Conservation (phyloP, 108 stramenopile genomes). For the Fragilaria radians region DNA sequence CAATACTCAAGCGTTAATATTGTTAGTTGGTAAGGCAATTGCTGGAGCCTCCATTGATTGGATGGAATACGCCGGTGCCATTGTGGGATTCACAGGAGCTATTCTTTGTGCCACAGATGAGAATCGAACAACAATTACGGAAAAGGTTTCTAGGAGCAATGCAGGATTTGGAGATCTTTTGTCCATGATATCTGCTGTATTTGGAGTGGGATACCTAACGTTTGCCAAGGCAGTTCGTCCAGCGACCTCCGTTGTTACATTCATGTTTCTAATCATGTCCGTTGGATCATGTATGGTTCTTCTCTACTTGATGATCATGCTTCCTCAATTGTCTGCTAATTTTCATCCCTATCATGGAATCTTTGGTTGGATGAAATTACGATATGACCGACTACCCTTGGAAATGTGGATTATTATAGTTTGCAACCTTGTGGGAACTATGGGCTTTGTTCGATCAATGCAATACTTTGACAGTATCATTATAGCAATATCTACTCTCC, state of each 20-base stretch:
- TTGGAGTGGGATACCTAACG: slow-evolving; percentile 27
- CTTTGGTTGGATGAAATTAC: slow-evolving; percentile 37
- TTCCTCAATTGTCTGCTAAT: slow-evolving; percentile 18
- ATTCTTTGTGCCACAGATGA: slow-evolving; percentile 43
- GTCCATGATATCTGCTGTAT: slow-evolving; percentile 25
- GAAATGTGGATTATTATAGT: slow-evolving; percentile 43
- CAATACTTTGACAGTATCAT: slow-evolving; percentile 56
- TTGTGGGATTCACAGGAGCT: slow-evolving; percentile 52
- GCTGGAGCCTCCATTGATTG: slow-evolving; percentile 27
- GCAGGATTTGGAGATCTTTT: slow-evolving; percentile 44
- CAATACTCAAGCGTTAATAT: slow-evolving; percentile 34
- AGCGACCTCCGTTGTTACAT: slow-evolving; percentile 26
- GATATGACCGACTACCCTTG: slow-evolving; percentile 34
- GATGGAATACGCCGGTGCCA: slow-evolving; percentile 40
- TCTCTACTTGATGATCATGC: slow-evolving; percentile 17
- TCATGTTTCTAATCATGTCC: slow-evolving; percentile 56
- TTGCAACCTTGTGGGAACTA: slow-evolving; percentile 49
- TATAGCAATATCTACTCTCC: slow-evolving; percentile 29
- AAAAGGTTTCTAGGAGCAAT: background rate
- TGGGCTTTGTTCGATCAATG: slow-evolving; percentile 59
- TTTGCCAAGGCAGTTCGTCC: slow-evolving; percentile 45
- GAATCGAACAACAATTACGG: background rate
- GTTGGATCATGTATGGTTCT: slow-evolving; percentile 24
- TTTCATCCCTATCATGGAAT: slow-evolving; percentile 32
- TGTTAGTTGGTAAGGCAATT: slow-evolving; percentile 38